A percentile compares a stretch with the other conserved stretches of the same genome.
phyloP scores from a whole-genome alignment of 805 yeast genomes.

The Allodekkera sacchari region DNA sequence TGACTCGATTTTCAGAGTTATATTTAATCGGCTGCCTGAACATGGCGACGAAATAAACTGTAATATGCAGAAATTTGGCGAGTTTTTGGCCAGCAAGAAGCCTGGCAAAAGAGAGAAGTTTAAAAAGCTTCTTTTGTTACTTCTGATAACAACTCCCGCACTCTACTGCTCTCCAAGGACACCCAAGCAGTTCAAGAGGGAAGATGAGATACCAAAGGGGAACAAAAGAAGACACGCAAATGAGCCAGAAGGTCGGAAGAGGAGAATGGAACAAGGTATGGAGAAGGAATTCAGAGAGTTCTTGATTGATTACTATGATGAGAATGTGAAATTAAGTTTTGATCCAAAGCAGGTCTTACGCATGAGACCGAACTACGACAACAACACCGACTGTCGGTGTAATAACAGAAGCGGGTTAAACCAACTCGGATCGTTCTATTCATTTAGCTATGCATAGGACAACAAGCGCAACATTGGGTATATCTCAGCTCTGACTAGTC shows the following conservation, averaged over 20 bases:
- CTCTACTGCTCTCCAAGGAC: conserved; percentile 4
- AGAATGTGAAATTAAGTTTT: conserved; percentile 14
- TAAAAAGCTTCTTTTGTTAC: conserved; percentile 19
- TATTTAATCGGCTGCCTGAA: conserved; percentile 4
- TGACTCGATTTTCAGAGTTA: conserved; percentile 13
- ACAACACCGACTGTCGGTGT: not conserved
- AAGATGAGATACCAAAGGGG: conserved; percentile 1
- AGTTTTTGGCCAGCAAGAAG: conserved; percentile 9
- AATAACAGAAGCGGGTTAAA: conserved; percentile 7
- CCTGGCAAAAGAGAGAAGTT: conserved; percentile 9
- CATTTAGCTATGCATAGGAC: conserved; percentile 14
- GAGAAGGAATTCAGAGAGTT: conserved; percentile 12
- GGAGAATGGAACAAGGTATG: conserved; percentile 3
- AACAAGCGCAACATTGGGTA: not conserved
- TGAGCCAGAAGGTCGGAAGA: not conserved
- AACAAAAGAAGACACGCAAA: not conserved
- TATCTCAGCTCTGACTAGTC: not conserved
- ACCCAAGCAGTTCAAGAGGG: not conserved
- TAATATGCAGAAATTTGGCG: conserved; percentile 7
- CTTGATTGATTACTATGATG: conserved; percentile 16
- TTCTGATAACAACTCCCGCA: conserved; percentile 19
- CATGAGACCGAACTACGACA: conserved; percentile 13
- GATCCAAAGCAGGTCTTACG: conserved; percentile 16
- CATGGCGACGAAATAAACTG: conserved; percentile 2
- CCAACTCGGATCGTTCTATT: conserved; percentile 16